These are phyloP conservation scores for Ophiostoma perfectum DNA, from an alignment of 2,329 filamentous ascomycete species.

Conservation along the genomic window DNA sequence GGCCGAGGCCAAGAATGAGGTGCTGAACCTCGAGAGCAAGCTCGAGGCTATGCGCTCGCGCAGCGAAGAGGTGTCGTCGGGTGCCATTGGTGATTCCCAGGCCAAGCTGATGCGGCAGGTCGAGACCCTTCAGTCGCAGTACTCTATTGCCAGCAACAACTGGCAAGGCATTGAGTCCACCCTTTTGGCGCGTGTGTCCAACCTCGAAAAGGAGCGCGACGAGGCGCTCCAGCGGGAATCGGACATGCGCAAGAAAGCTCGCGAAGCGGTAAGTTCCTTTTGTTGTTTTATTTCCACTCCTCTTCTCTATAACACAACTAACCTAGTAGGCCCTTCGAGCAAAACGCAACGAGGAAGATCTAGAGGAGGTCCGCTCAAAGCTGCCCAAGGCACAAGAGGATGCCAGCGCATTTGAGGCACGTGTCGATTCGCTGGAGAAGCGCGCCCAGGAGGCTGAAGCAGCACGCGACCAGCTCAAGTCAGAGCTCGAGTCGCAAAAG, in stretches of 20 bases:
- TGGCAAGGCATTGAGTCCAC: constrained; percentile 96
- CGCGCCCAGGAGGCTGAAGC: constrained; percentile 62
- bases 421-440: constrained; percentile 57
- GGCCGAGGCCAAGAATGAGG: constrained; percentile 73
- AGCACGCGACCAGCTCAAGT: constrained; percentile 52
- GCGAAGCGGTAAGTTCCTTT: constrained; percentile 52
- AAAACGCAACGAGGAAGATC: constrained; percentile 71
- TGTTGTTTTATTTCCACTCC: no score
- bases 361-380: constrained; percentile 63
- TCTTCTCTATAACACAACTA: no score
- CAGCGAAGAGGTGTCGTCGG: constrained; percentile 84
- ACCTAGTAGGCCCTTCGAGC: constrained; percentile 45
- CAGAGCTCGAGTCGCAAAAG: constrained; percentile 49
- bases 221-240: constrained; percentile 77
- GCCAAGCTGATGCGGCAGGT: constrained; percentile 89
- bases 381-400: constrained; percentile 62
- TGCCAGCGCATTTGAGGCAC: constrained; percentile 52
- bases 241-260: constrained; percentile 81
- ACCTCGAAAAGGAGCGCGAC: constrained; percentile 83
- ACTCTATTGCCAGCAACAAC: constrained; percentile 88
- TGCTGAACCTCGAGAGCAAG: constrained; percentile 75
- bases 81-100: constrained; percentile 73
- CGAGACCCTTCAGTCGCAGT: constrained; percentile 92
- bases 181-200: constrained; percentile 68
- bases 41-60: constrained; percentile 79